Evolutionary conservation across 2,329 filamentous ascomycete genomes (phyloP), one percentile per base, ranked within the genome.

Genomic region (Fusarium kyushuense): DNA sequence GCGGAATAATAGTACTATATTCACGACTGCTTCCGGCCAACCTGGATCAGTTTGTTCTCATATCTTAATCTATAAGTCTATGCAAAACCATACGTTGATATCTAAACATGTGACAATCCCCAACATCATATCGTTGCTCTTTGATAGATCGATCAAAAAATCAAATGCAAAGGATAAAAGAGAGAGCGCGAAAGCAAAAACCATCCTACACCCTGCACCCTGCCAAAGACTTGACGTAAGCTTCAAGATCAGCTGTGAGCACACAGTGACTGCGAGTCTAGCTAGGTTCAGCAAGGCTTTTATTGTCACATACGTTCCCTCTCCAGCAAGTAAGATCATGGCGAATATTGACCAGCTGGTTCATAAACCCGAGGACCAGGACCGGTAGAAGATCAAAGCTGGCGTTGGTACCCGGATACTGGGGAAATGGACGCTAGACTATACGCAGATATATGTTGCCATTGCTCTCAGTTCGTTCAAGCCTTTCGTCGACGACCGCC

Each of bases 401-500:
- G 30, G 27, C 30, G 43, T 19, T 29, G 40, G 21, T 33, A 33
- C 32, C 48, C 42, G 35, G 41, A 46, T n/a, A 35, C 17, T 23
- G 30, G 5, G 9, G 9, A 23, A 41, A 25, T n/a, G 40, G 9
- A 36, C 42, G 19, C 29, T 14, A 23, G 42, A 25, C 42, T 13
- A 21, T 59, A 36, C 17, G 25, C 33, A 51, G 29, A 29, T 54
- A 21, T 14, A 52, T 41, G 56, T 32, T 42, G 19, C 14, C 10
- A 6, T 33, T 35, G 17, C 38, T 36, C 16, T 35, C n/a, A n/a
- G 27, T 21, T 21, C 13, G 16, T 30, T 75, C 41, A 76, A 41
- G 54, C 77, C 73, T 72, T 82, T 65, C 74, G 78, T 57, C 68
- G 75, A 54, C 63, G 76, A 35, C 67, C 63, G 21, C 56, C 62